These are phyloP conservation scores for Bretziella fagacearum DNA, from an alignment of 2,329 filamentous ascomycete species.

Conservation along the genomic window DNA sequence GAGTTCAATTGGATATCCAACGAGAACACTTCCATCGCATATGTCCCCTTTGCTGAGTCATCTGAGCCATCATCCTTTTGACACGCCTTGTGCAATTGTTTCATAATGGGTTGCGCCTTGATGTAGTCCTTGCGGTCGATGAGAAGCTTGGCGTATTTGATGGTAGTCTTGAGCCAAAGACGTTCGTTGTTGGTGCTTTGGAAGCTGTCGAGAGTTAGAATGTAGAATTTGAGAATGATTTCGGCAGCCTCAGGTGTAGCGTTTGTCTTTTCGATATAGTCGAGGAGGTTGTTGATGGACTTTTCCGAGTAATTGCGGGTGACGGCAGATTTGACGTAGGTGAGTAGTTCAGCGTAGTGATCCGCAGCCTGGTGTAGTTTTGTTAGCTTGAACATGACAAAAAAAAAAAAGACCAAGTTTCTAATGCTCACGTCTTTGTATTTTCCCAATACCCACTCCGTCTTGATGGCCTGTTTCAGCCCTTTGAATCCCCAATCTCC, in stretches of 20 bases:
- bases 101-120: slow-evolving; percentile 63
- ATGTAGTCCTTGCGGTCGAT: slow-evolving; percentile 81
- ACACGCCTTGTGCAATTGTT: slow-evolving; percentile 77
- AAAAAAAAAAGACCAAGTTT: no score
- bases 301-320: slow-evolving; percentile 98
- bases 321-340: slow-evolving; percentile 91
- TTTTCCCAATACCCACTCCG: slow-evolving; percentile 81
- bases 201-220: slow-evolving; percentile 80
- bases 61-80: slow-evolving; percentile 74
- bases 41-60: slow-evolving; percentile 90
- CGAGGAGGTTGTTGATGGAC: slow-evolving; percentile 98
- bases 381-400: no score
- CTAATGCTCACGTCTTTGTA: slow-evolving; percentile 55
- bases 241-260: slow-evolving; percentile 48
- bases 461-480: slow-evolving; percentile 92
- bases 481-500: slow-evolving; percentile 99
- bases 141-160: slow-evolving; percentile 84
- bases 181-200: slow-evolving; percentile 96
- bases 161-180: slow-evolving; percentile 94
- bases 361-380: slow-evolving; percentile 51
- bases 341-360: slow-evolving; percentile 88
- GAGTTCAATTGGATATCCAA: slow-evolving; percentile 98
- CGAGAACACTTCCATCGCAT: slow-evolving; percentile 87
- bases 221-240: slow-evolving; percentile 91
- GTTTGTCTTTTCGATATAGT: slow-evolving; percentile 86